Evolutionary conservation across 768 basidiomycete species (phyloP).

Genomic region (Pleurotus sapidus): DNA sequence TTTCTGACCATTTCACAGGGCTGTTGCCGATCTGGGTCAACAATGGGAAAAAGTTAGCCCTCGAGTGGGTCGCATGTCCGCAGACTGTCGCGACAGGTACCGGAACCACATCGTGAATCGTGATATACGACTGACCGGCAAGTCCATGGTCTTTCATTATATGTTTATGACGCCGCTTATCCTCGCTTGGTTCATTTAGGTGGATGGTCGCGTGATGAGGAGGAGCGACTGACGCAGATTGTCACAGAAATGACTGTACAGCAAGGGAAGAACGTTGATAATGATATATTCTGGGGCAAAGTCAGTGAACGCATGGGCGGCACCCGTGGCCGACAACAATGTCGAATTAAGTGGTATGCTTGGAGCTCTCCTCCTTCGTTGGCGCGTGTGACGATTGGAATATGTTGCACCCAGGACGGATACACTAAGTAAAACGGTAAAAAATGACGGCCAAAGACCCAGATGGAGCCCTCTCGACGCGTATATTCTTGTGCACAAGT

Average conservation of each 20-base stretch:
- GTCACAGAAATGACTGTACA: slow-evolving; percentile 73
- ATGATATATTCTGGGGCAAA: slow-evolving; percentile 80
- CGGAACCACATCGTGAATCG: slow-evolving; percentile 77
- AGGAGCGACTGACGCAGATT: slow-evolving; percentile 68
- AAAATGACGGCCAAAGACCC: slow-evolving; percentile 66
- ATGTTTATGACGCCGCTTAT: background rate
- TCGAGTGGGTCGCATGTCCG: slow-evolving; percentile 69
- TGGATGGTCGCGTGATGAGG: slow-evolving; percentile 77
- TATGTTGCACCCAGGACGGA: slow-evolving; percentile 56
- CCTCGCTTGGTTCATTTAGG: slow-evolving; percentile 32
- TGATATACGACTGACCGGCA: slow-evolving; percentile 59
- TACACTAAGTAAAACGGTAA: slow-evolving; percentile 66
- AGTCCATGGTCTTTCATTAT: slow-evolving; percentile 11
- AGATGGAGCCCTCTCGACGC: slow-evolving; percentile 78
- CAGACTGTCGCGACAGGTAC: slow-evolving; percentile 84
- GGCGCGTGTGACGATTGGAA: too few relatives aligned
- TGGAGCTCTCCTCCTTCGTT: background rate
- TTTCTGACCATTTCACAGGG: slow-evolving; percentile 36
- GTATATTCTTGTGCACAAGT: slow-evolving; percentile 83
- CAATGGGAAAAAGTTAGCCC: slow-evolving; percentile 79
- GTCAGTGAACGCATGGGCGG: slow-evolving; percentile 79
- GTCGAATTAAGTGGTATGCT: slow-evolving; percentile 79
- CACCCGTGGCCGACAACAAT: slow-evolving; percentile 75
- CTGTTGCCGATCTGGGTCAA: slow-evolving; percentile 66
- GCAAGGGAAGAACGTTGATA: slow-evolving; percentile 70